Percentiles rank a stretch among this genome's conserved stretches.
Conservation (phyloP, 352 stramenopile genomes). For the Phytopythium helicoides region DNA sequence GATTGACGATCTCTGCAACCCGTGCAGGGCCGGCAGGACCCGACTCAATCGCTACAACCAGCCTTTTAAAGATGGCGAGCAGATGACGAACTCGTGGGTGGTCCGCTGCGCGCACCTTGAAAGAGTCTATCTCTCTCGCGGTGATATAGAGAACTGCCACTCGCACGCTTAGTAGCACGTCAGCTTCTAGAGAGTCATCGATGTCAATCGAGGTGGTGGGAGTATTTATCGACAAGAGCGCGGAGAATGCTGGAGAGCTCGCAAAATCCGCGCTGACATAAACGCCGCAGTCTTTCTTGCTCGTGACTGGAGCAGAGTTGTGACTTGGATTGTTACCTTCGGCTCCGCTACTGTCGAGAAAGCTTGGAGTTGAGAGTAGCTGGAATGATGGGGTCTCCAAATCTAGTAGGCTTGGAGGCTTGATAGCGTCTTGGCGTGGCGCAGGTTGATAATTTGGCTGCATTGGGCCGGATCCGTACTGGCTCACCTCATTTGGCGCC, state of each 20-base stretch:
- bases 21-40: slow-evolving; percentile 2
- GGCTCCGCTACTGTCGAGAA: too few relatives aligned
- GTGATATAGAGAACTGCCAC: slow-evolving; percentile 24
- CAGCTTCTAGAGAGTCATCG: slow-evolving; percentile 42
- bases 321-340: too few relatives aligned
- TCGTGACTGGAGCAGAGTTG: too few relatives aligned
- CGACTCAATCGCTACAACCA: slow-evolving; percentile 40
- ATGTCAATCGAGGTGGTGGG: slow-evolving; percentile 21
- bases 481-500: background rate
- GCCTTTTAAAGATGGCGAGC: slow-evolving; percentile 47
- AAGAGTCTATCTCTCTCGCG: slow-evolving; percentile 15
- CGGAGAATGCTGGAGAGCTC: slow-evolving; percentile 18
- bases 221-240: slow-evolving; percentile 16
- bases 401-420: too few relatives aligned
- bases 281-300: slow-evolving; percentile 20
- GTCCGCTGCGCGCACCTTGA: slow-evolving; percentile 12
- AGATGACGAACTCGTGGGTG: slow-evolving; percentile 29
- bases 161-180: slow-evolving; percentile 44
- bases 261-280: slow-evolving; percentile 32
- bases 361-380: slow-evolving; percentile 7
- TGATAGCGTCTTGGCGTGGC: too few relatives aligned
- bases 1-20: slow-evolving; percentile 11
- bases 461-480: too few relatives aligned
- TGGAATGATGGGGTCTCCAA: slow-evolving; percentile 12
- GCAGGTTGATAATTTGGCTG: too few relatives aligned